Conservation (phyloP, 2,329 filamentous ascomycete species). For the Decorospora gaudefroyi region DNA sequence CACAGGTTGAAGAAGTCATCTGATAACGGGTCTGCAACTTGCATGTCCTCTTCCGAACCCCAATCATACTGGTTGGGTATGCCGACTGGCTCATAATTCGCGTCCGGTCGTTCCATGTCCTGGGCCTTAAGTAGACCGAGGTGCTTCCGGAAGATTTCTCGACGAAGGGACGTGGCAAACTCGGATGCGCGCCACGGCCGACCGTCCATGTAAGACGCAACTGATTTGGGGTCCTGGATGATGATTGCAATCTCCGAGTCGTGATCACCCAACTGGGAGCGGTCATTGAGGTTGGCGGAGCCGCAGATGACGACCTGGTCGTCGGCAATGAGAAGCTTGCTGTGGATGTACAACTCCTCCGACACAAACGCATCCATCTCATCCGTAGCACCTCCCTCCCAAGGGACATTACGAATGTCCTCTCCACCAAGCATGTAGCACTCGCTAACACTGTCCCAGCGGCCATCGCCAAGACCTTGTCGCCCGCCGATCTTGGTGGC, state of each 20-base stretch:
- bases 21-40: constrained; percentile 75
- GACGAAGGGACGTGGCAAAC: constrained; percentile 79
- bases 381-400: constrained; percentile 59
- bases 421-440: constrained; percentile 83
- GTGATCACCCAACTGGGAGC: constrained; percentile 79
- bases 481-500: constrained; percentile 60
- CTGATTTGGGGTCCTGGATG: constrained; percentile 74
- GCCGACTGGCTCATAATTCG: constrained; percentile 63
- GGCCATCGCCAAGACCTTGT: constrained; percentile 54
- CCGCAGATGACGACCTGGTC: constrained; percentile 82
- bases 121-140: constrained; percentile 80
- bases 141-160: constrained; percentile 89
- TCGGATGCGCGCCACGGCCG: constrained; percentile 70
- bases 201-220: constrained; percentile 76
- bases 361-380: constrained; percentile 67
- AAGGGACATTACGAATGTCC: constrained; percentile 68
- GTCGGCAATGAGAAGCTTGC: constrained; percentile 78
- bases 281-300: constrained; percentile 70
- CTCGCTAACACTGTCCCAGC: constrained; percentile 75
- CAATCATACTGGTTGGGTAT: constrained; percentile 59
- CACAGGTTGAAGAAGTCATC: constrained; percentile 72
- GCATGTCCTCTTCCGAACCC: constrained; percentile 51
- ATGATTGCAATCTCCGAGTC: constrained; percentile 90
- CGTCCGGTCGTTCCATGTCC: constrained; percentile 63
- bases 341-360: constrained; percentile 67